Conservation (phyloP, 305 asterid species). For the Coffea humblotiana region DNA sequence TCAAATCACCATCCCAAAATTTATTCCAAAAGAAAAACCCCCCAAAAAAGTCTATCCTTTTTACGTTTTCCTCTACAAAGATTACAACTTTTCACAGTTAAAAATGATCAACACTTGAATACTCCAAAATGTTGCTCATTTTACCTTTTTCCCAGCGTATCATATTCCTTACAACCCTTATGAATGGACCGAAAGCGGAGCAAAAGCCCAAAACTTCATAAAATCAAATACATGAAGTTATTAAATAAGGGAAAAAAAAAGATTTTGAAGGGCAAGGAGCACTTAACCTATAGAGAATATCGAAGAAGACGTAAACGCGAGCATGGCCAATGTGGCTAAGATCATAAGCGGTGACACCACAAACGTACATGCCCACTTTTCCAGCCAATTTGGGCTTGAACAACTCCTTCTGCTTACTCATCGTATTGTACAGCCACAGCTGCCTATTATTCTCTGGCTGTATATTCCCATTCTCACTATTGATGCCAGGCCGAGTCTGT, state of each 20-base stretch:
- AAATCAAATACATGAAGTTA: not conserved
- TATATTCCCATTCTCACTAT: not conserved
- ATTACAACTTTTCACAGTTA: not conserved
- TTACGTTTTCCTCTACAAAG: not conserved
- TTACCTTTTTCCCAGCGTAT: not conserved
- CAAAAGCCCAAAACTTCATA: not conserved
- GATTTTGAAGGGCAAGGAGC: slow-evolving; percentile 6
- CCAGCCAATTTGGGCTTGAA: slow-evolving; percentile 77
- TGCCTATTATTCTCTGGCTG: not conserved
- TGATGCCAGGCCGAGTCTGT: not conserved
- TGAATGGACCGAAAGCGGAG: not conserved
- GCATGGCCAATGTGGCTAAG: slow-evolving; percentile 99
- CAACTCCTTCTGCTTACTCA: slow-evolving; percentile 76
- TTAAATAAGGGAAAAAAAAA: not conserved
- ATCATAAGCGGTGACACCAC: slow-evolving; percentile 97
- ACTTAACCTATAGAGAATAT: slow-evolving; percentile 70
- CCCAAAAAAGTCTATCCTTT: not conserved
- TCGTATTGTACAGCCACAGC: slow-evolving; percentile 81
- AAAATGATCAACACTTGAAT: not conserved
- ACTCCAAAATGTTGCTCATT: not conserved
- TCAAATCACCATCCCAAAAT: not conserved
- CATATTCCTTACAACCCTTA: not conserved
- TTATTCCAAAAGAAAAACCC: too few relatives aligned
- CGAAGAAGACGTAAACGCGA: slow-evolving; percentile 91
- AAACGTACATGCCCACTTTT: slow-evolving; percentile 93